Evolutionary conservation across 164 flowering plant genomes (phyloP).

Genomic region (Buxus sempervirens): DNA sequence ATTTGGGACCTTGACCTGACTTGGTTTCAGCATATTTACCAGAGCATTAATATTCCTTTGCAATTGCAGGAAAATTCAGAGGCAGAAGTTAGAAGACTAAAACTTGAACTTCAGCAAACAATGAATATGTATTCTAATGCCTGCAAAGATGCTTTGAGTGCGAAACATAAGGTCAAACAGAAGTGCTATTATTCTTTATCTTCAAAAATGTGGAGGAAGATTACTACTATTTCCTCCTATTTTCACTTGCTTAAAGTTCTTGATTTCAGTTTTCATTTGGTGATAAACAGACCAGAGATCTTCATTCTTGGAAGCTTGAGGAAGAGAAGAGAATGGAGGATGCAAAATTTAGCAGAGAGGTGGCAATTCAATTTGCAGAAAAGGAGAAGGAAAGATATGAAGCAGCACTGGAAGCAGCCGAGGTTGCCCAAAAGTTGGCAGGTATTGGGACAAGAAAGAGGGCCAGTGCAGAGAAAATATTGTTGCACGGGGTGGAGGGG

Average conservation of each 20-base stretch:
- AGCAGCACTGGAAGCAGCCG: conserved; percentile 37
- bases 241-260: neutral
- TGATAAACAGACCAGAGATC: conserved; percentile 31
- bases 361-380: conserved; percentile 33
- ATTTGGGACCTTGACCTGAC: neutral
- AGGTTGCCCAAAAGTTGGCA: conserved; percentile 32
- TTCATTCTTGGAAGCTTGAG: conserved; percentile 29
- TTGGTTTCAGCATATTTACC: neutral
- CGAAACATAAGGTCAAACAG: conserved; percentile 30
- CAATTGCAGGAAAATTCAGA: conserved; percentile 34
- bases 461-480: conserved; percentile 25
- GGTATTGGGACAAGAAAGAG: conserved; percentile 32
- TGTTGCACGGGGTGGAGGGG: conserved; percentile 26
- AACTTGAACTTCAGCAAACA: conserved; percentile 39
- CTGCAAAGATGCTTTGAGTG: conserved; percentile 37
- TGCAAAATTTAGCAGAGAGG: conserved; percentile 28
- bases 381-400: conserved; percentile 33
- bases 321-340: conserved; percentile 35
- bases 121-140: conserved; percentile 40
- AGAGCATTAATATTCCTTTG: neutral
- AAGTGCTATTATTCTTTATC: neutral
- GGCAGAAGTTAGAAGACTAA: conserved; percentile 36
- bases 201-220: neutral
- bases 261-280: neutral
- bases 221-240: neutral